Percentiles rank a stretch among this genome's conserved stretches.
Conservation (phyloP, 2,329 filamentous ascomycete species). For the Beauveria pseudobassiana region DNA sequence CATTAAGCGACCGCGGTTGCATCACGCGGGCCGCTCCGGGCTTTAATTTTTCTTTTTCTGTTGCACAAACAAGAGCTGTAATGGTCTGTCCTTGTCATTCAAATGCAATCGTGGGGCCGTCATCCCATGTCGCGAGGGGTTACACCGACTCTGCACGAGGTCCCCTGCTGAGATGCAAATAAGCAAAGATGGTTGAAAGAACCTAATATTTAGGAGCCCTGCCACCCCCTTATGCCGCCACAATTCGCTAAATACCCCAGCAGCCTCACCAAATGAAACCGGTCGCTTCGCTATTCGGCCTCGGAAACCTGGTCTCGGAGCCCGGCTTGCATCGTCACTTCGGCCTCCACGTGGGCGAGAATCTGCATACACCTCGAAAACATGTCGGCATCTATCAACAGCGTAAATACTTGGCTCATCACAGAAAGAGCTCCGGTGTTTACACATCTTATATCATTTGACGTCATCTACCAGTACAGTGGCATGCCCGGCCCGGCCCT, state of each 20-base stretch:
- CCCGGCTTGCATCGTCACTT: neutral
- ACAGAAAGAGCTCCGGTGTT: neutral
- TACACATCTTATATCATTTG: neutral
- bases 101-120: neutral
- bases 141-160: neutral
- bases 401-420: neutral
- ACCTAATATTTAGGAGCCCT: too few relatives aligned
- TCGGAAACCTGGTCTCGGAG: too few relatives aligned
- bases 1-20: neutral
- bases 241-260: neutral
- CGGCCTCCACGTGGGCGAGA: neutral
- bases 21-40: neutral
- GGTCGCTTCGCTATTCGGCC: neutral
- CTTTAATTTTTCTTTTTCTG: neutral
- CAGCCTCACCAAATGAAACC: neutral
- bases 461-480: neutral
- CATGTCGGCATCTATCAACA: neutral
- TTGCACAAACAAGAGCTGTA: neutral
- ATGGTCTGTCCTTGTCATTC: neutral
- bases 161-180: neutral
- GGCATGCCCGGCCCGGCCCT: neutral
- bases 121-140: neutral
- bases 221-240: slow-evolving; percentile 6
- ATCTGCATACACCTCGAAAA: neutral
- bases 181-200: too few relatives aligned